These are phyloP conservation scores for Coelastrella sp. DNA, from an alignment of 139 green algal genomes.

Conservation along the genomic window DNA sequence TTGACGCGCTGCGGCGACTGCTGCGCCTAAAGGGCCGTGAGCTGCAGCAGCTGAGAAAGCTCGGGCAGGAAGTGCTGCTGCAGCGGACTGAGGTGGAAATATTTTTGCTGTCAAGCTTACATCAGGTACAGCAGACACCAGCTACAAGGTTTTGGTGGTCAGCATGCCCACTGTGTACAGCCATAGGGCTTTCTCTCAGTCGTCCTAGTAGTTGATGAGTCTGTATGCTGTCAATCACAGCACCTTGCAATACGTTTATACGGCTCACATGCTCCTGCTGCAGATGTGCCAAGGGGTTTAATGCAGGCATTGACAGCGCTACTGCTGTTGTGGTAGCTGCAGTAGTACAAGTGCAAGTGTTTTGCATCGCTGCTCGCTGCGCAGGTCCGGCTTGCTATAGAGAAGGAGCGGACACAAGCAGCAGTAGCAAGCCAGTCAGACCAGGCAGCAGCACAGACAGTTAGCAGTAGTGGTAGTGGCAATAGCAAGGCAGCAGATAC, in stretches of 20 bases:
- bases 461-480: neutral
- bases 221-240: too few relatives aligned
- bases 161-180: neutral
- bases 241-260: too few relatives aligned
- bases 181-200: neutral
- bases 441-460: neutral
- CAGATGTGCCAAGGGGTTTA: too few relatives aligned
- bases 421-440: neutral
- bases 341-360: too few relatives aligned
- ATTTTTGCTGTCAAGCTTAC: slow-evolving; percentile 90
- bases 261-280: too few relatives aligned
- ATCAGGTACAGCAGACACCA: slow-evolving; percentile 58
- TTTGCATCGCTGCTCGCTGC: neutral
- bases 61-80: slow-evolving; percentile 86
- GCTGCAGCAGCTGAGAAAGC: slow-evolving; percentile 80
- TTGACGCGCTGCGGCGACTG: slow-evolving; percentile 70
- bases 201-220: too few relatives aligned
- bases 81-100: slow-evolving; percentile 90
- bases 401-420: slow-evolving; percentile 52
- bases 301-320: neutral
- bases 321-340: neutral
- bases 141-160: slow-evolving; percentile 1
- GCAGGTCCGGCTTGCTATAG: slow-evolving; percentile 52
- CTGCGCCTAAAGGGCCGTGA: slow-evolving; percentile 83
- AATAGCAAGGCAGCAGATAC: neutral